phyloP scores from a whole-genome alignment of 768 basidiomycete genomes.

The Russula ochroleuca region DNA sequence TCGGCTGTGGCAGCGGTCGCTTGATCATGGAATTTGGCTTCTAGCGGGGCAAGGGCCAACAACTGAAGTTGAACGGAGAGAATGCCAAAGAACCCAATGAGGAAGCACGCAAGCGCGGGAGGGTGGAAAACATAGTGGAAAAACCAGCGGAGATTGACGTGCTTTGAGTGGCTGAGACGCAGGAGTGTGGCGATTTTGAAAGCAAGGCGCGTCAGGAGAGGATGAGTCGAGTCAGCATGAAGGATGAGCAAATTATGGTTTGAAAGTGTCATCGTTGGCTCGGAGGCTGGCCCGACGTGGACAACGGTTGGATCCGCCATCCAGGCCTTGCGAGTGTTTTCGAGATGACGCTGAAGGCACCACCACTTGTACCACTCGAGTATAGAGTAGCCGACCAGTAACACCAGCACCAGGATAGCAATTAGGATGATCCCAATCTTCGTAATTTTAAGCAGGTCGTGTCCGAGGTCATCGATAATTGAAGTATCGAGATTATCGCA shows the following conservation, averaged over 20 bases:
- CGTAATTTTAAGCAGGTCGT: slow-evolving; percentile 71
- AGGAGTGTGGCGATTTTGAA: slow-evolving; percentile 50
- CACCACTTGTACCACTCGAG: slow-evolving; percentile 91
- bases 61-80: slow-evolving; percentile 86
- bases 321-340: slow-evolving; percentile 74
- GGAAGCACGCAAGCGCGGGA: slow-evolving; percentile 83
- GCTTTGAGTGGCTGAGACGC: slow-evolving; percentile 54
- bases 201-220: slow-evolving; percentile 63
- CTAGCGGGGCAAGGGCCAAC: slow-evolving; percentile 68
- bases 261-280: slow-evolving; percentile 56
- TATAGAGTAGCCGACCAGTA: slow-evolving; percentile 67
- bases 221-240: slow-evolving; percentile 62
- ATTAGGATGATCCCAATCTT: slow-evolving; percentile 77
- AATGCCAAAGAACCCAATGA: slow-evolving; percentile 89
- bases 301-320: slow-evolving; percentile 60
- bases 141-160: slow-evolving; percentile 81
- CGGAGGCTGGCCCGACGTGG: slow-evolving; percentile 36
- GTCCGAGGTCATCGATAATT: slow-evolving; percentile 79
- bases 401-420: slow-evolving; percentile 62
- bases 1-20: slow-evolving; percentile 57
- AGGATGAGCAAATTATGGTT: slow-evolving; percentile 80
- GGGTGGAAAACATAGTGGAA: slow-evolving; percentile 88
- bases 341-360: slow-evolving; percentile 59
- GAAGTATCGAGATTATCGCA: slow-evolving; percentile 77
- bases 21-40: slow-evolving; percentile 57